phyloP scores from a whole-genome alignment of 192 early-diverging fungal genomes.

The Backusella australiensis region DNA sequence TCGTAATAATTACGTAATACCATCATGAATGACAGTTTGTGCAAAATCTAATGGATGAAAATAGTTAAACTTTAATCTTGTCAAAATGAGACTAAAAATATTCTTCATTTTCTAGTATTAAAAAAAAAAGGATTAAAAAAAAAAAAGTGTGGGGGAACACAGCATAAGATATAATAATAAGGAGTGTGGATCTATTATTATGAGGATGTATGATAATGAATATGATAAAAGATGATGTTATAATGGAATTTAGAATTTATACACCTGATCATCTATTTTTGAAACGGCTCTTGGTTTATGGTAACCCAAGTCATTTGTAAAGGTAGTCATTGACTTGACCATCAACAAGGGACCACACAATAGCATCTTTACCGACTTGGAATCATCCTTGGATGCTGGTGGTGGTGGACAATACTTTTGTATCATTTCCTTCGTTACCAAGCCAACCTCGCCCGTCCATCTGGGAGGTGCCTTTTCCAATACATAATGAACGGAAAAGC shows the following conservation, averaged over 20 bases:
- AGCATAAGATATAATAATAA: neutral
- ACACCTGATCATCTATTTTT: constrained; percentile 28
- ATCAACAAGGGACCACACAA: constrained; percentile 80
- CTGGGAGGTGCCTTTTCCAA: constrained; percentile 74
- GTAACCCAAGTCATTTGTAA: constrained; percentile 25
- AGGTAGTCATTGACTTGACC: constrained; percentile 57
- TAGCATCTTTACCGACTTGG: constrained; percentile 67
- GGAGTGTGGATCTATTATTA: no score
- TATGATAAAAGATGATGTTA: neutral
- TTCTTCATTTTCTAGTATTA: neutral
- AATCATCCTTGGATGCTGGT: constrained; percentile 48
- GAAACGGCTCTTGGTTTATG: constrained; percentile 19
- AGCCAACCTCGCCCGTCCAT: constrained; percentile 88
- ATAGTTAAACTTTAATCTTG: no score
- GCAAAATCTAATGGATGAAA: no score
- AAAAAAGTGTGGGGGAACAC: neutral
- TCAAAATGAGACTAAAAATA: no score
- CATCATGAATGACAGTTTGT: no score
- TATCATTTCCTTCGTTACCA: constrained; percentile 86
- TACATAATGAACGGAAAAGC: constrained; percentile 79
- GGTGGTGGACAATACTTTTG: constrained; percentile 66
- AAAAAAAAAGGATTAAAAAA: neutral
- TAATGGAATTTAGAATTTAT: constrained; percentile 18
- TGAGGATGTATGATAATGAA: neutral
- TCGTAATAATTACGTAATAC: no score